Evolutionary conservation across 208 protist species (phyloP).

Genomic region (Trypanosoma rangeli): DNA sequence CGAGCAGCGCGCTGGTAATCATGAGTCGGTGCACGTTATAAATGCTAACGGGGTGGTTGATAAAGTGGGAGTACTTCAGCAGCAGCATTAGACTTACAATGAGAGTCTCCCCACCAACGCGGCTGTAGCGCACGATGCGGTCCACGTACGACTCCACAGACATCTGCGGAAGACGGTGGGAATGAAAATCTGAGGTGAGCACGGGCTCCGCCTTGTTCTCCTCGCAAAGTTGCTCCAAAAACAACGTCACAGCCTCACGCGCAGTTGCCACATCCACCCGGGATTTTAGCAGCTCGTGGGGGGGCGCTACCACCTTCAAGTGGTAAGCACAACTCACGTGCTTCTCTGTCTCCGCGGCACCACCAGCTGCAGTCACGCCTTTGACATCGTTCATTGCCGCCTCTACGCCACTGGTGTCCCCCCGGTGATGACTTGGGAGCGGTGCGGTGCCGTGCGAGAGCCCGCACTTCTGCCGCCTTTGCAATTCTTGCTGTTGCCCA

Average conservation of each 20-base stretch:
- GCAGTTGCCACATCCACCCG: constrained; percentile 20
- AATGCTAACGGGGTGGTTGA: constrained; percentile 76
- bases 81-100: constrained; percentile 89
- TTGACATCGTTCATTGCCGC: background rate
- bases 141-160: constrained; percentile 80
- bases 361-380: background rate
- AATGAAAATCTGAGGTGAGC: constrained; percentile 78
- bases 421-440: background rate
- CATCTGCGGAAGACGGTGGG: constrained; percentile 71
- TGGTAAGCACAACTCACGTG: background rate
- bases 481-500: background rate
- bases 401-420: background rate
- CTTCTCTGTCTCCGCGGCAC: background rate
- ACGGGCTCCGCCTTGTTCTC: constrained; percentile 55
- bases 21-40: constrained; percentile 93
- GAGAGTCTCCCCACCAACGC: constrained; percentile 83
- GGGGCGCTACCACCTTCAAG: background rate
- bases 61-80: constrained; percentile 75
- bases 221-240: constrained; percentile 63
- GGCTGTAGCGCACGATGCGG: constrained; percentile 82
- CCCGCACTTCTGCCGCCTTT: background rate
- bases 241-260: constrained; percentile 39
- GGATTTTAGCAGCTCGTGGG: background rate
- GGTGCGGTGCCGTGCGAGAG: background rate
- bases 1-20: constrained; percentile 87